A percentile compares a stretch with the other conserved stretches of the same genome.
These are phyloP conservation scores for Ceratobasidium sp. DNA, from an alignment of 1,284 basidiomycete genomes.

Conservation along the genomic window DNA sequence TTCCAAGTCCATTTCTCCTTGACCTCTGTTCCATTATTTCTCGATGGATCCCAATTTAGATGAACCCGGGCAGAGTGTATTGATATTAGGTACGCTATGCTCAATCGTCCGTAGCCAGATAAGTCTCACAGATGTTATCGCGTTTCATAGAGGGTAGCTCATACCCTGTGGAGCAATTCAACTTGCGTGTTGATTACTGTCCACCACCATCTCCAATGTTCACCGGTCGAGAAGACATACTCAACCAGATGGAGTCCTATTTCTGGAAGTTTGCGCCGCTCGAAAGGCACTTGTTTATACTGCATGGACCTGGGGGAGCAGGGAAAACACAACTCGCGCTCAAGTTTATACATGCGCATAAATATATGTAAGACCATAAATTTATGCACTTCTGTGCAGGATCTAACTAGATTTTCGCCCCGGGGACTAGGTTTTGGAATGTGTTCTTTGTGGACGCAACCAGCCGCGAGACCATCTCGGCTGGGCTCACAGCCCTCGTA, in stretches of 20 bases:
- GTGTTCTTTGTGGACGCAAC: conserved; percentile 28
- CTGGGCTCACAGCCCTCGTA: not conserved
- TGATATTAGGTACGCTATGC: too few species aligned
- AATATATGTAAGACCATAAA: not conserved
- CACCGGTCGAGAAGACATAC: conserved; percentile 3
- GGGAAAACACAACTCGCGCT: conserved; percentile 9
- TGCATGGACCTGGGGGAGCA: conserved; percentile 10
- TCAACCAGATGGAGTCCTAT: not conserved
- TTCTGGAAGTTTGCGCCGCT: not conserved
- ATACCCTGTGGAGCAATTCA: too few species aligned
- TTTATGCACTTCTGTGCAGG: too few species aligned
- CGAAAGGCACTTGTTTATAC: not conserved
- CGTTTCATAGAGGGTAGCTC: too few species aligned
- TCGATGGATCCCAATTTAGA: too few species aligned
- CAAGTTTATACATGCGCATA: not conserved
- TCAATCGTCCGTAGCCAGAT: too few species aligned
- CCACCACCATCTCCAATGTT: conserved; percentile 3
- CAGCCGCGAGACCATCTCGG: not conserved
- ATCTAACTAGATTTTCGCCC: too few species aligned
- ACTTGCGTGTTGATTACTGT: not conserved
- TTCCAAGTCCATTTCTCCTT: too few species aligned
- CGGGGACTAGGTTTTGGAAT: not conserved
- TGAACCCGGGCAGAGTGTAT: too few species aligned
- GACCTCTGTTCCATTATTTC: too few species aligned
- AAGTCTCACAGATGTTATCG: too few species aligned